Percentiles rank a stretch among this genome's conserved stretches.
Evolutionary conservation across 2,329 filamentous ascomycete genomes (phyloP).

Genomic region (Akanthomyces uredinophilus): DNA sequence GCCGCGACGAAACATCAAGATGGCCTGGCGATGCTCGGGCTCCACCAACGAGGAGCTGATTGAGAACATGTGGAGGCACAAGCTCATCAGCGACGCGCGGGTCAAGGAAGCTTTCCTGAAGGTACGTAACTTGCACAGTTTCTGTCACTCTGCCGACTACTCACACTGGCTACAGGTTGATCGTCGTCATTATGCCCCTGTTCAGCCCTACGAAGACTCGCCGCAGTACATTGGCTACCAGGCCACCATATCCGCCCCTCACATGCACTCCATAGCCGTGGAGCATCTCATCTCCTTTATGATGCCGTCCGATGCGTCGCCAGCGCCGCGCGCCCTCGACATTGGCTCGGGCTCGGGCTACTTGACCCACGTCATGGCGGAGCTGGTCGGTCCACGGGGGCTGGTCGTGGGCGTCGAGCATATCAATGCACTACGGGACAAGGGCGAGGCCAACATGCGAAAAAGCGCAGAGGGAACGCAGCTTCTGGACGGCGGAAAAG

Average conservation of each 20-base stretch:
- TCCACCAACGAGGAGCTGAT: constrained; percentile 69
- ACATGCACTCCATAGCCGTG: constrained; percentile 55
- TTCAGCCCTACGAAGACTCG: constrained; percentile 59
- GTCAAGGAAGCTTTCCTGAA: constrained; percentile 78
- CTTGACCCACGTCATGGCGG: constrained; percentile 80
- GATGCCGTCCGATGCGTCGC: constrained; percentile 28
- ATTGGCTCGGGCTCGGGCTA: constrained; percentile 76
- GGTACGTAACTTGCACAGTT: constrained; percentile 36
- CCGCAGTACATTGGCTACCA: constrained; percentile 51
- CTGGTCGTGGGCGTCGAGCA: constrained; percentile 71
- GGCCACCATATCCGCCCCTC: constrained; percentile 55
- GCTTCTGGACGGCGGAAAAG: constrained; percentile 59
- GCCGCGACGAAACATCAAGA: constrained; percentile 34
- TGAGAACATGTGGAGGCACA: constrained; percentile 67
- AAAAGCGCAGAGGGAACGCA: constrained; percentile 54
- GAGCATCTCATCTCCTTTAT: constrained; percentile 45
- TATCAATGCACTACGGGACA: constrained; percentile 56
- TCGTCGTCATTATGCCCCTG: constrained; percentile 74
- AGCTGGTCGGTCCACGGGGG: constrained; percentile 55
- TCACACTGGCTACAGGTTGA: constrained; percentile 59
- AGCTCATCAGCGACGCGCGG: constrained; percentile 64
- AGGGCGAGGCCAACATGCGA: constrained; percentile 60
- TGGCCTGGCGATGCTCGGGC: constrained; percentile 90
- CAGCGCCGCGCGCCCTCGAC: constrained; percentile 57
- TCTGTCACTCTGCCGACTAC: background rate